Base-by-base conservation (phyloP, 148 eudicot species). In the Nepenthes gracilis region DNA sequence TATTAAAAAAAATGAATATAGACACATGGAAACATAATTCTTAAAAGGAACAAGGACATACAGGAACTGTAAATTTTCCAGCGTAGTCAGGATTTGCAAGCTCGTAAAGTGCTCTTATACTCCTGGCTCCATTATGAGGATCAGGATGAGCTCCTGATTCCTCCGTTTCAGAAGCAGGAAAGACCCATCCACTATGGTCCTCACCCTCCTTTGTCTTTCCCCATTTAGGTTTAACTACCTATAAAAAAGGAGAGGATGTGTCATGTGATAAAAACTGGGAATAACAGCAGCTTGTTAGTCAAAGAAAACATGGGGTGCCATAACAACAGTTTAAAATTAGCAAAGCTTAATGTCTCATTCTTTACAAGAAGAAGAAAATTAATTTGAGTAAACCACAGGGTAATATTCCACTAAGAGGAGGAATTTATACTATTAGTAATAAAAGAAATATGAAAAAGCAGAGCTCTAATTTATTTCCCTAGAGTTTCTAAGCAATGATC, bases 131-230 rank as follows among this genome's bases (percentile, higher is more conserved):
- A 75, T 84, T 75, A 34, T 82, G 55, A 3, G 70, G 64, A 65
- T 90, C 97, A 38, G 75, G 78, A 54, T 68, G 82, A 57, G 90
- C 95, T 69, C 83, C 97, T 38, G 80, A 70, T 65, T 86, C 94
- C 71, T 84, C 97, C 8, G 61, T 53, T 68, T 78, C 77, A 34
- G 88, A 76, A 58, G 64, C 65, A 34, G 97, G 83, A 72, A 90
- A 90, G 59, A 86, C 78, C 97, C 97, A 90, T 73, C 97, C 97
- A 81, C 69, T 78, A 70, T 86, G 94, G 52, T 77, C 83, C 62
- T 90, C 97, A 2, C 67, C 73, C 54, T 80, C 90, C 68, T 80
- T 90, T 15, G 97, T 90, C 63, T 77, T 78, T 68, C 66, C 90
- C 87, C 87, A 86, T 64, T 45, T 77, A 5, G 94, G 70, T 55